Conservation (phyloP, 768 basidiomycete species). For the Gloeostereum incarnatum region DNA sequence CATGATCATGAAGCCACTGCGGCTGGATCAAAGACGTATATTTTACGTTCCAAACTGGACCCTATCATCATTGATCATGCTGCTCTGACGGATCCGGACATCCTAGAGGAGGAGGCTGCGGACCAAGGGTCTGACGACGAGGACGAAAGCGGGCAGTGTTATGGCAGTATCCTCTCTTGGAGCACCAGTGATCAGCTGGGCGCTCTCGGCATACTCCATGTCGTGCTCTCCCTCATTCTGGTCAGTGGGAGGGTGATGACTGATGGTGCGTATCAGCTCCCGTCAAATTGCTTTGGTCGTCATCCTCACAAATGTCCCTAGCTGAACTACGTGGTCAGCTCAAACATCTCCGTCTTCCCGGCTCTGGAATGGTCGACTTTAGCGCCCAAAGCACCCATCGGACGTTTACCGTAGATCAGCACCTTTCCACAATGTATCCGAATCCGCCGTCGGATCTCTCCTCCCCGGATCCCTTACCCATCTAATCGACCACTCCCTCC, state of each 20-base stretch:
- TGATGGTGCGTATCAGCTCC: conserved; percentile 52
- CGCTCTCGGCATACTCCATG: conserved; percentile 65
- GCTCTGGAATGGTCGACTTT: conserved; percentile 38
- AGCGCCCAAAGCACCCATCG: conserved; percentile 40
- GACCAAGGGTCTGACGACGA: conserved; percentile 42
- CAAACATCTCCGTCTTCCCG: conserved; percentile 56
- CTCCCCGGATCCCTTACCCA: conserved; percentile 22
- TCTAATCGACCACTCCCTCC: conserved; percentile 31
- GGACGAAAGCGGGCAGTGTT: conserved; percentile 25
- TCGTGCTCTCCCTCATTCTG: conserved; percentile 79
- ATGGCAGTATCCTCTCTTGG: conserved; percentile 72
- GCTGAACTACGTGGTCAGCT: conserved; percentile 59
- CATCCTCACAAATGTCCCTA: neutral
- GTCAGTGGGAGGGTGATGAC: conserved; percentile 65
- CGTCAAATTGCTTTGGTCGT: neutral
- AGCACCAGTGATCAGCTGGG: conserved; percentile 59
- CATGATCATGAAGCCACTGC: conserved; percentile 29
- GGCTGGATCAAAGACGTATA: conserved; percentile 68
- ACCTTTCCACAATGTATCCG: conserved; percentile 61
- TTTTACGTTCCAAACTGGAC: conserved; percentile 70
- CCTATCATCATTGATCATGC: conserved; percentile 53
- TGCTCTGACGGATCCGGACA: conserved; percentile 42
- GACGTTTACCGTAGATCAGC: conserved; percentile 50
- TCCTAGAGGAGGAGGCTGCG: conserved; percentile 35
- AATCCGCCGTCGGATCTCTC: conserved; percentile 32